Percentiles rank a stretch among this genome's conserved stretches.
Evolutionary conservation across 1,284 basidiomycete species (phyloP).

Genomic region (Porodaedalea pini): DNA sequence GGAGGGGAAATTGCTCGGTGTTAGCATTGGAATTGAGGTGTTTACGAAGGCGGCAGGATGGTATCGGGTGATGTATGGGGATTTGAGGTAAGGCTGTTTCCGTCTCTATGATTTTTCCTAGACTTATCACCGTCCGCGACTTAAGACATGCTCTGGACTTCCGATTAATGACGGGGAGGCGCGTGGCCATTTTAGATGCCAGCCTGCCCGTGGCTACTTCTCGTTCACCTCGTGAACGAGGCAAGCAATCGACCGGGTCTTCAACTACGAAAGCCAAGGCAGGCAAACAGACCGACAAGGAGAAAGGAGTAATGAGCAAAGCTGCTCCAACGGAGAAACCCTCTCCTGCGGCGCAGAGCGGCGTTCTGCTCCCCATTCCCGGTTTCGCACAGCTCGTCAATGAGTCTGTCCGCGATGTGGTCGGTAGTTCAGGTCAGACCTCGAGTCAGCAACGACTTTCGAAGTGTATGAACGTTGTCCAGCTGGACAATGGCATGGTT

Average conservation of each 20-base stretch:
- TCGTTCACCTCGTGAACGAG: slow-evolving; percentile 11
- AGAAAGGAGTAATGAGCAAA: neutral
- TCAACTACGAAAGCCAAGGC: neutral
- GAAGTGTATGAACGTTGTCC: slow-evolving; percentile 42
- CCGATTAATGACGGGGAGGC: slow-evolving; percentile 62
- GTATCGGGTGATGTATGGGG: slow-evolving; percentile 71
- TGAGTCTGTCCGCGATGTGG: slow-evolving; percentile 30
- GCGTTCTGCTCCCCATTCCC: slow-evolving; percentile 57
- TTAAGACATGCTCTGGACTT: slow-evolving; percentile 73
- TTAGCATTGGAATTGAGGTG: slow-evolving; percentile 47
- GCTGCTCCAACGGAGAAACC: slow-evolving; percentile 1
- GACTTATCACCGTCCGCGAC: slow-evolving; percentile 1
- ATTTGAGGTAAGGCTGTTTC: slow-evolving; percentile 46
- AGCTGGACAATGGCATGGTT: slow-evolving; percentile 59
- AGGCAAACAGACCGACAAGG: slow-evolving; percentile 7
- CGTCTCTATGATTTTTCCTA: neutral
- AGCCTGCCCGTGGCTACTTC: slow-evolving; percentile 24
- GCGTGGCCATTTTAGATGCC: slow-evolving; percentile 65
- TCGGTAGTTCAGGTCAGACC: slow-evolving; percentile 24
- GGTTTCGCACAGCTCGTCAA: slow-evolving; percentile 49
- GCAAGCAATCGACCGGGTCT: neutral
- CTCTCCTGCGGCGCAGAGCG: slow-evolving; percentile 27
- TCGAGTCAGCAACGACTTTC: slow-evolving; percentile 34
- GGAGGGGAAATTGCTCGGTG: neutral
- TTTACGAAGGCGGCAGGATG: slow-evolving; percentile 76